Evolutionary conservation across 2,329 filamentous ascomycete species (phyloP).

Genomic region (Fusarium foetens): DNA sequence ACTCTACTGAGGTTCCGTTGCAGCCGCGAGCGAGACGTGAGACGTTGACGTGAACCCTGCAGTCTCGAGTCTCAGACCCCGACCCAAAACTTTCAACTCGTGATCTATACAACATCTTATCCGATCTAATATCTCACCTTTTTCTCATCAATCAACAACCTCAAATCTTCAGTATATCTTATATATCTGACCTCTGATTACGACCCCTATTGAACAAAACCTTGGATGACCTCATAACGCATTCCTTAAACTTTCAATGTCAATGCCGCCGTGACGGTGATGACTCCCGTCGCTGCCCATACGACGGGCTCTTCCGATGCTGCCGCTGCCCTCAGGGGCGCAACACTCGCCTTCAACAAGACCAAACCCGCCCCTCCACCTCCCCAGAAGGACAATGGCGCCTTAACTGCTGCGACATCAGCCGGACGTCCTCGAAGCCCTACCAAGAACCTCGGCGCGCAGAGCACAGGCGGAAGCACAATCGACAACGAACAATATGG

Average conservation of each 20-base stretch:
- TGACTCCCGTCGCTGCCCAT: slow-evolving; percentile 49
- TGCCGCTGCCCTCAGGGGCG: slow-evolving; percentile 63
- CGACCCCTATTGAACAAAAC: background rate
- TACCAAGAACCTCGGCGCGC: slow-evolving; percentile 46
- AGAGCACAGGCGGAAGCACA: slow-evolving; percentile 53
- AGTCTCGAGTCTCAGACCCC: background rate
- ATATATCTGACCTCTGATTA: background rate
- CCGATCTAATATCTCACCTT: slow-evolving; percentile 3
- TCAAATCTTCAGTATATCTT: background rate
- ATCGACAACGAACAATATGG: slow-evolving; percentile 35
- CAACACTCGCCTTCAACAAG: slow-evolving; percentile 65
- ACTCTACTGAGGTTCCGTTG: slow-evolving; percentile 17
- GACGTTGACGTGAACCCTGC: slow-evolving; percentile 19
- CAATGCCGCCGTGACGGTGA: slow-evolving; percentile 44
- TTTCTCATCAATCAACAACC: background rate
- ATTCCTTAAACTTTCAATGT: slow-evolving; percentile 24
- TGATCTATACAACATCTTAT: slow-evolving; percentile 9
- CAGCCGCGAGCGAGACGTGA: slow-evolving; percentile 22
- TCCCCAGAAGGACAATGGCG: slow-evolving; percentile 50
- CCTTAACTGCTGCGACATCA: slow-evolving; percentile 58
- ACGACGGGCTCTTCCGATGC: slow-evolving; percentile 48
- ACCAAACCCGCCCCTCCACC: slow-evolving; percentile 44
- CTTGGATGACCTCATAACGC: slow-evolving; percentile 29
- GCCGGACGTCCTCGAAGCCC: slow-evolving; percentile 48
- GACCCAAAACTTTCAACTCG: slow-evolving; percentile 1